These are phyloP conservation scores for Eleusine indica DNA, from an alignment of 176 grass and related monocot species.

Conservation along the genomic window DNA sequence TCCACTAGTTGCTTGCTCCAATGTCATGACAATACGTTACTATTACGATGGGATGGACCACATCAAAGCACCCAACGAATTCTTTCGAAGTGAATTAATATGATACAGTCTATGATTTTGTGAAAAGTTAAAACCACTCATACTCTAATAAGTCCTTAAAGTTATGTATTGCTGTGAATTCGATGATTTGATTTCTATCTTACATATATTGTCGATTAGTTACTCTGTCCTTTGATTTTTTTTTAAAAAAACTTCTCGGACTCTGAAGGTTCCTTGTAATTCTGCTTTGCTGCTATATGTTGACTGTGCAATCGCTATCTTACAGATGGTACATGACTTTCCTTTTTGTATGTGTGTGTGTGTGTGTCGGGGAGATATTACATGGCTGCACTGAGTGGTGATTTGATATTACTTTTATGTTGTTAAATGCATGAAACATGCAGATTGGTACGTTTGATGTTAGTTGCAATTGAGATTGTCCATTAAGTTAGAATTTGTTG, in stretches of 20 bases:
- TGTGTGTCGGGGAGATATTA: neutral
- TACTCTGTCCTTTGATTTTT: conserved; percentile 1
- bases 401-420: conserved; percentile 6
- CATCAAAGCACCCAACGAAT: neutral
- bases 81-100: neutral
- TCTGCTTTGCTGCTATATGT: neutral
- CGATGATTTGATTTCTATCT: neutral
- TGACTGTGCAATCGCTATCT: neutral
- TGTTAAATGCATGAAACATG: neutral
- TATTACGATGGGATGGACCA: neutral
- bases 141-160: neutral
- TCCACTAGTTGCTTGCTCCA: conserved; percentile 25
- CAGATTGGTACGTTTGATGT: neutral
- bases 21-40: conserved; percentile 9
- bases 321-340: neutral
- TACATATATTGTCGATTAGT: neutral
- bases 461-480: conserved; percentile 10
- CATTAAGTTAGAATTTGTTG: conserved; percentile 18
- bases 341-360: neutral
- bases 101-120: neutral
- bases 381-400: neutral
- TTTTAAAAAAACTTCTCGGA: neutral
- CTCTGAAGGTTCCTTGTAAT: neutral
- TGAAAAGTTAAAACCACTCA: neutral
- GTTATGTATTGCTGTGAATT: neutral